These are phyloP conservation scores for Vitis cinerea DNA, from an alignment of 164 flowering plant species.

Conservation along the genomic window DNA sequence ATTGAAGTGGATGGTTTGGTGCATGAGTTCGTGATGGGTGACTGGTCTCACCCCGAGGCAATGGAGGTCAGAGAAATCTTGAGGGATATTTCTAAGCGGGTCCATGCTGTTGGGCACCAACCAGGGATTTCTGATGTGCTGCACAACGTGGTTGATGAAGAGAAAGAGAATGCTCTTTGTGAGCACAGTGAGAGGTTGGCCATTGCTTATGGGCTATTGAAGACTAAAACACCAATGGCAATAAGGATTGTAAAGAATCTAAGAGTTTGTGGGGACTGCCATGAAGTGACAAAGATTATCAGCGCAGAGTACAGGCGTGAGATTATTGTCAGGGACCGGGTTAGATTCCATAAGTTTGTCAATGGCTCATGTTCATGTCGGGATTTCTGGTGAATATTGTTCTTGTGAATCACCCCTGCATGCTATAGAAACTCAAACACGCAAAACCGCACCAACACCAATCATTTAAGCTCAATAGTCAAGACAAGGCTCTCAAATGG, in stretches of 20 bases:
- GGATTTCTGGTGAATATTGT: conserved; percentile 42
- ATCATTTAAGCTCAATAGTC: too few species aligned
- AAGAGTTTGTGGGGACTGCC: conserved; percentile 40
- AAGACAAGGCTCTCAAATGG: too few species aligned
- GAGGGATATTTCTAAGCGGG: conserved; percentile 29
- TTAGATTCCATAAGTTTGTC: conserved; percentile 45
- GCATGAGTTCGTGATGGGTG: conserved; percentile 45
- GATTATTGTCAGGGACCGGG: conserved; percentile 56
- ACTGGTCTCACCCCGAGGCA: conserved; percentile 41
- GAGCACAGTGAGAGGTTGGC: conserved; percentile 49
- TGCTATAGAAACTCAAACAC: too few species aligned
- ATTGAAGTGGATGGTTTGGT: conserved; percentile 43
- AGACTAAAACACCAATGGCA: conserved; percentile 32
- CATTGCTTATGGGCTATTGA: conserved; percentile 42
- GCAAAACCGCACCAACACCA: too few species aligned
- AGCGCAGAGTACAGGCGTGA: conserved; percentile 41
- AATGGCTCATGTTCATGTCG: conserved; percentile 48
- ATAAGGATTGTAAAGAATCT: conserved; percentile 45
- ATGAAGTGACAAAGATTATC: conserved; percentile 50
- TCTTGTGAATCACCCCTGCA: too few species aligned
- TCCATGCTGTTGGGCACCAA: conserved; percentile 31
- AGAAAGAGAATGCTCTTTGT: conserved; percentile 34
- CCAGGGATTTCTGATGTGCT: conserved; percentile 37
- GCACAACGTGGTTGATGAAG: conserved; percentile 38
- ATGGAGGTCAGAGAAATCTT: conserved; percentile 27